These are phyloP conservation scores for Calonectria pseudoreteaudii DNA, from an alignment of 2,329 filamentous ascomycete species.

Conservation along the genomic window DNA sequence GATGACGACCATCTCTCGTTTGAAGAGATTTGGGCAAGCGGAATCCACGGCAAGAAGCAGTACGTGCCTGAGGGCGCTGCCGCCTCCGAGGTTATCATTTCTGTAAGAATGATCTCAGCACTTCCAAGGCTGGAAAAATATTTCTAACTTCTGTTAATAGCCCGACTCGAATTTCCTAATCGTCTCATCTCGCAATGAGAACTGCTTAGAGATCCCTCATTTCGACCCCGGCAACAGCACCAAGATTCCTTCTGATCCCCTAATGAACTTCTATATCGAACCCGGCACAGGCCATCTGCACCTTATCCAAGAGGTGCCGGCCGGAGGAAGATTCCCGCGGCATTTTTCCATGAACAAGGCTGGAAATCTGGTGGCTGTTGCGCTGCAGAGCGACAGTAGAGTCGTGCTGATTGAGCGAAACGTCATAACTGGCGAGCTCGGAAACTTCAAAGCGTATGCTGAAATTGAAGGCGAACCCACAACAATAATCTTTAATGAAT, in stretches of 20 bases:
- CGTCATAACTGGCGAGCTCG: conserved; percentile 67
- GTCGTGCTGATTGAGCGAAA: conserved; percentile 74
- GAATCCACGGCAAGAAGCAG: conserved; percentile 59
- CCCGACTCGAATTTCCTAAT: conserved; percentile 72
- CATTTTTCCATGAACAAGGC: conserved; percentile 75
- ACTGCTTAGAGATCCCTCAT: conserved; percentile 61
- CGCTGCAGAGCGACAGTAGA: conserved; percentile 69
- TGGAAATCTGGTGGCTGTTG: conserved; percentile 74
- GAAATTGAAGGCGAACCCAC: conserved; percentile 59
- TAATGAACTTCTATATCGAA: conserved; percentile 72
- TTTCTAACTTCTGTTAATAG: conserved; percentile 46
- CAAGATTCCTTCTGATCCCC: conserved; percentile 68
- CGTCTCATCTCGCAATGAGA: conserved; percentile 76
- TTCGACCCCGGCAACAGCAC: conserved; percentile 56
- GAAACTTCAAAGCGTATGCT: conserved; percentile 56
- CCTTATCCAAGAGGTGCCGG: conserved; percentile 68
- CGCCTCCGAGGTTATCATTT: conserved; percentile 68
- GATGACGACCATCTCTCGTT: conserved; percentile 56
- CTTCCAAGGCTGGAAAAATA: not conserved
- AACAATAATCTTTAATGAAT: conserved; percentile 61
- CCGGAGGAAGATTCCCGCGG: conserved; percentile 74
- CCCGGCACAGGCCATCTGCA: conserved; percentile 64
- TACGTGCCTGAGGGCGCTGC: conserved; percentile 55
- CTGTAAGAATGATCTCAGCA: conserved; percentile 57
- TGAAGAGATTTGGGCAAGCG: conserved; percentile 58